Conservation (phyloP, 176 grass and related monocot species). For the Chloris gayana region DNA sequence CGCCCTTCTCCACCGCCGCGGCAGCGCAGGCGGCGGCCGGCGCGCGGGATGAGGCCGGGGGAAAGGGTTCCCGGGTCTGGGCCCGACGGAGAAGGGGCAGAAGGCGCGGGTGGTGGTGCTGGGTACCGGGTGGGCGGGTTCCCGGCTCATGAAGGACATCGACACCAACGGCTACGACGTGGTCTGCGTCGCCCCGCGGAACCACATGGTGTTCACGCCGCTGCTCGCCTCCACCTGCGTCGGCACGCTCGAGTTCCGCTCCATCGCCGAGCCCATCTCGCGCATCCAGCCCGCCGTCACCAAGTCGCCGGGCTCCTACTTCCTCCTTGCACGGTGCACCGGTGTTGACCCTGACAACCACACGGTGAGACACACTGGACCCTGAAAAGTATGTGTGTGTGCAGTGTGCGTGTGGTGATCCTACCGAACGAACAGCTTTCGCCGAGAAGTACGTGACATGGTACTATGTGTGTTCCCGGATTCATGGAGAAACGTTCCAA, state of each 20-base stretch:
- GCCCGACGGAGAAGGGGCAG: constrained; percentile 68
- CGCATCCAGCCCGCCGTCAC: constrained; percentile 91
- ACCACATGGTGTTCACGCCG: constrained; percentile 99
- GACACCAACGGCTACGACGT: constrained; percentile 79
- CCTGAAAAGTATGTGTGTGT: too few species aligned
- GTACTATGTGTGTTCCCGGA: constrained; percentile 12
- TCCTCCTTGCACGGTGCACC: constrained; percentile 86
- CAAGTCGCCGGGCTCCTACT: constrained; percentile 70
- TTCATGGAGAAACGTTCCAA: constrained; percentile 23
- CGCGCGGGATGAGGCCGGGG: constrained; percentile 1
- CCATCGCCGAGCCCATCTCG: constrained; percentile 79
- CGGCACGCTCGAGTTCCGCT: constrained; percentile 98
- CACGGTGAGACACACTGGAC: constrained; percentile 60
- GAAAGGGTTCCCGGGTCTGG: constrained; percentile 50
- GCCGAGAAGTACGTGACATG: too few species aligned
- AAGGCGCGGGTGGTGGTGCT: constrained; percentile 91
- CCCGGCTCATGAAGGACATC: constrained; percentile 86
- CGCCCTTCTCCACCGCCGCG: constrained; percentile 14
- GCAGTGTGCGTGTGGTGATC: not conserved
- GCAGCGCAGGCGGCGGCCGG: not conserved
- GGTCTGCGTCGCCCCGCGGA: constrained; percentile 91
- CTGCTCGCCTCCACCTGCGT: constrained; percentile 98
- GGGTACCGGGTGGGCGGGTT: constrained; percentile 91
- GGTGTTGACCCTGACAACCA: constrained; percentile 63
- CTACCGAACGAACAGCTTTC: constrained; percentile 9